Conservation (phyloP, 2,329 filamentous ascomycete species). For the Phyllosticta citribraziliensis region DNA sequence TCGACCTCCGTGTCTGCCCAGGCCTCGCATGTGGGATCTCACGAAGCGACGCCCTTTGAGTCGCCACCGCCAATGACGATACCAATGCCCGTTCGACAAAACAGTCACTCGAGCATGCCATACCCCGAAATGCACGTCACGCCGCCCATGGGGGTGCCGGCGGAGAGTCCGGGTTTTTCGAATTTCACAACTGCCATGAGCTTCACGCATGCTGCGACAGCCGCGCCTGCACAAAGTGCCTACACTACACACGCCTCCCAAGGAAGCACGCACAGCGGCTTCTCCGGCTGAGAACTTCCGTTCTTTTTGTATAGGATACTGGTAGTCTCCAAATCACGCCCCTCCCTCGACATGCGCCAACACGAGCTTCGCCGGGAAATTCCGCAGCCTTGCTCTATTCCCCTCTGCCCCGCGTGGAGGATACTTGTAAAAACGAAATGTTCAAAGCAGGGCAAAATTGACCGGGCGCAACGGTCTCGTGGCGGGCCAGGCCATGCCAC, state of each 20-base stretch:
- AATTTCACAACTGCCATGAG: conserved; percentile 10
- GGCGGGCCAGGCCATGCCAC: background rate
- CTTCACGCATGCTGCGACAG: conserved; percentile 4
- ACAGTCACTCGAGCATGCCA: conserved; percentile 8
- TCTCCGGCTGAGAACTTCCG: conserved; percentile 5
- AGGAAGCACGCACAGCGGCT: conserved; percentile 5
- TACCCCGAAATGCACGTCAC: conserved; percentile 11
- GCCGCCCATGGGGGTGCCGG: conserved; percentile 6
- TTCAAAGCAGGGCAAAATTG: background rate
- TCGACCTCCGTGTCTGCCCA: conserved; percentile 9
- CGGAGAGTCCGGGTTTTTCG: conserved; percentile 5
- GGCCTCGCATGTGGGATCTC: conserved; percentile 10
- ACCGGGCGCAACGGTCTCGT: background rate
- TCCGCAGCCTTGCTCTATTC: background rate
- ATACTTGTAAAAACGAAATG: background rate
- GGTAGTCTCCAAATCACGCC: background rate
- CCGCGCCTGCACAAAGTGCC: conserved; percentile 1
- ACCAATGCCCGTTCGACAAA: conserved; percentile 8
- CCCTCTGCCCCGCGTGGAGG: background rate
- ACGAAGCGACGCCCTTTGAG: conserved; percentile 11
- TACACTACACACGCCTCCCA: conserved; percentile 5
- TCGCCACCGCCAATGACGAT: conserved; percentile 10
- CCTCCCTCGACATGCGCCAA: background rate
- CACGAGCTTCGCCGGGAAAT: background rate
- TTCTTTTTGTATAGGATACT: background rate